phyloP scores from a whole-genome alignment of 1,139 yeast genomes.

The Pichia terricola region DNA sequence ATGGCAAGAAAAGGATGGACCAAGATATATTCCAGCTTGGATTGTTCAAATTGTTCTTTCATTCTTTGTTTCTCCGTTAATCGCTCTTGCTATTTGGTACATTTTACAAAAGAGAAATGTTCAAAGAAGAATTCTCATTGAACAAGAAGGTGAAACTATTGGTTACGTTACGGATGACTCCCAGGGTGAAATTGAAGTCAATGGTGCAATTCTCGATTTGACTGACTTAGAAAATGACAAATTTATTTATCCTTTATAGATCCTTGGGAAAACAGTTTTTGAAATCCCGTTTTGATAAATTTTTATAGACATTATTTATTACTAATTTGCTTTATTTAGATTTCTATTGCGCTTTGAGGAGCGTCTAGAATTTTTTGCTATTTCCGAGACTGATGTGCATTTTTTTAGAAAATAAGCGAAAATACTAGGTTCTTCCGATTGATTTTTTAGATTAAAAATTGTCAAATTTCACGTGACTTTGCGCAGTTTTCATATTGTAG shows the following conservation, averaged over 20 bases:
- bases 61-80: slow-evolving; percentile 32
- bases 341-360: neutral
- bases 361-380: too few species aligned
- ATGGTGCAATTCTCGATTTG: slow-evolving; percentile 34
- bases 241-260: slow-evolving; percentile 19
- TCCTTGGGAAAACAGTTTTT: neutral
- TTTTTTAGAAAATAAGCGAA: neutral
- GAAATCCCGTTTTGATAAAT: too few species aligned
- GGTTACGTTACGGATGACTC: slow-evolving; percentile 23
- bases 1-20: slow-evolving; percentile 32
- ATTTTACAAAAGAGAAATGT: slow-evolving; percentile 32
- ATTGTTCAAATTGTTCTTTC: slow-evolving; percentile 42
- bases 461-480: too few species aligned
- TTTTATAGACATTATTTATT: too few species aligned
- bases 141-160: slow-evolving; percentile 9
- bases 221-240: slow-evolving; percentile 39
- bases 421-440: neutral
- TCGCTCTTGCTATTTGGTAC: slow-evolving; percentile 31
- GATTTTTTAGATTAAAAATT: too few species aligned
- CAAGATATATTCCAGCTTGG: slow-evolving; percentile 42
- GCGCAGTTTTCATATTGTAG: too few species aligned
- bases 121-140: slow-evolving; percentile 22
- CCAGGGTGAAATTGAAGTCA: slow-evolving; percentile 28
- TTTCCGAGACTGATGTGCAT: too few species aligned
- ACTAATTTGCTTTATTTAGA: too few species aligned